Evolutionary conservation across 768 basidiomycete genomes (phyloP), one percentile per base, ranked within the genome.

Genomic region (Mycena venus): DNA sequence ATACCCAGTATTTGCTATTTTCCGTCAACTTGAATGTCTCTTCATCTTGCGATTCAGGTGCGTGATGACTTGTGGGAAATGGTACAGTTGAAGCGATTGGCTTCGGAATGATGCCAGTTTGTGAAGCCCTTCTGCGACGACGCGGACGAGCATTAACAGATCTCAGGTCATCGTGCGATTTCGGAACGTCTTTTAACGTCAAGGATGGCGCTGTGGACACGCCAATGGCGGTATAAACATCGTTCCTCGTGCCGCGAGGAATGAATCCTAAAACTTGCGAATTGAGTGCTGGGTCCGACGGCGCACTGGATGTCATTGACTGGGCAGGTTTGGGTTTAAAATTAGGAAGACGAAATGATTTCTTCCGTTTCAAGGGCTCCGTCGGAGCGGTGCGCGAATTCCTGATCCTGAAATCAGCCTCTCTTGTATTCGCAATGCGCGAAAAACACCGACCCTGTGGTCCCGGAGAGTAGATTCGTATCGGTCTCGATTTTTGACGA

Each of bases 1-100:
- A 9, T 31, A 66, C 71, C 58, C n/a, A 32, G 29, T 66, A 72
- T 60, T 66, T 66, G 25, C 64, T 66, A 23, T 60, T 58, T 8
- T 10, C 36, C 19, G 19, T 17, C 11, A 72, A 10, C 29, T 38
- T 61, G 21, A 72, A 60, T 19, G 29, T 17, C 9, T 47, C 53
- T 6, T 17, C 23, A 29, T 51, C 34, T 17, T 38, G 34, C 32
- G 38, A 42, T 49, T 72, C 19, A 40, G 19, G 21, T n/a, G 34
- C 63, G 7, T 38, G 31, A 15, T 19, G 15, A 29, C 27, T 31
- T 14, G 5, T 40, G 10, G 71, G 71, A 40, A 72, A 72, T 3
- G 64, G 56, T 19, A 72, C 40, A 10, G 64, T 72, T 19, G 71
- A 66, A 44, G 27, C 19, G 7, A 40, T 12, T 8, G 59, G 29